Evolutionary conservation across 1,284 basidiomycete species (phyloP).

Genomic region (Anthracocystis walkeri): DNA sequence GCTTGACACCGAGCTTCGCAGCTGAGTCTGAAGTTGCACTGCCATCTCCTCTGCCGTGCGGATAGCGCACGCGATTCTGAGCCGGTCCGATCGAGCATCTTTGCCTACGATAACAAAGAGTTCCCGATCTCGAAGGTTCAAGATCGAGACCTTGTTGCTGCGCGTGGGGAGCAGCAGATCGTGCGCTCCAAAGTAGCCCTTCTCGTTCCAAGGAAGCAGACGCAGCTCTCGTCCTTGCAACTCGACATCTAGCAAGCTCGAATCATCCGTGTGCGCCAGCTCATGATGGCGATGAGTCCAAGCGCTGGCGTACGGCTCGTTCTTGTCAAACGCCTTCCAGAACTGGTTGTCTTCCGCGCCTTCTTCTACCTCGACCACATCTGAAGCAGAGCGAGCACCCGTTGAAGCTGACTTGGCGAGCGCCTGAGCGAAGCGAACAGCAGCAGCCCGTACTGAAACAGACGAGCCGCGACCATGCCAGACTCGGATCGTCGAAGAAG

Average conservation of each 20-base stretch:
- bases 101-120: conserved; percentile 58
- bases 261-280: conserved; percentile 16
- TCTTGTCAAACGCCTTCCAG: conserved; percentile 52
- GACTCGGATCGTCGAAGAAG: conserved; percentile 51
- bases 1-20: conserved; percentile 7
- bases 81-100: conserved; percentile 46
- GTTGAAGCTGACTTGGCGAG: conserved; percentile 35
- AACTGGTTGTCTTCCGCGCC: conserved; percentile 58
- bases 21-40: conserved; percentile 13
- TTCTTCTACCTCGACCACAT: conserved; percentile 56
- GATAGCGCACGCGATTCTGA: conserved; percentile 38
- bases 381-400: conserved; percentile 17
- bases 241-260: conserved; percentile 30
- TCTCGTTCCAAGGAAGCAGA: conserved; percentile 16
- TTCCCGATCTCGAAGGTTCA: conserved; percentile 51
- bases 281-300: conserved; percentile 43
- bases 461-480: conserved; percentile 62
- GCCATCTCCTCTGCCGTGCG: conserved; percentile 47
- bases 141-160: conserved; percentile 41
- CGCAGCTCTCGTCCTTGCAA: conserved; percentile 26
- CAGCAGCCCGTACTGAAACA: conserved; percentile 39
- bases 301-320: conserved; percentile 46
- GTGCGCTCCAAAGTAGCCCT: conserved; percentile 33
- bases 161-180: conserved; percentile 39
- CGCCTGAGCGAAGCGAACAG: conserved; percentile 50